Percentiles rank a stretch among this genome's conserved stretches.
These are phyloP conservation scores for Allium sativum DNA, from an alignment of 106 monocot genomes.

Conservation along the genomic window DNA sequence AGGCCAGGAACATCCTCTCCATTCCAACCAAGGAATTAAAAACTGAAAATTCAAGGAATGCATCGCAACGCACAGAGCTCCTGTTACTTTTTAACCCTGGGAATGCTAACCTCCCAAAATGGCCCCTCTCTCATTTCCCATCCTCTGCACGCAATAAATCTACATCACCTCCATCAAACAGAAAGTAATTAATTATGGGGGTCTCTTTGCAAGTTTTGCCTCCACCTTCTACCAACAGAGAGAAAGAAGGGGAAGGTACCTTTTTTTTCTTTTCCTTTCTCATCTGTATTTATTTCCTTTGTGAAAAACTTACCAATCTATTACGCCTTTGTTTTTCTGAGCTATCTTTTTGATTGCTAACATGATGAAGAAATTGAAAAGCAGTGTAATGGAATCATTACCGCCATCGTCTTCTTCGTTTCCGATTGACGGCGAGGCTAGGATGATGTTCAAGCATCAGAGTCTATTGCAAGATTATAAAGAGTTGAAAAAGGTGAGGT, in stretches of 20 bases:
- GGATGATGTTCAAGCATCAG: slow-evolving; percentile 21
- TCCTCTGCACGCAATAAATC: too few relatives aligned
- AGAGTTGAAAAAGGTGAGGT: slow-evolving; percentile 25
- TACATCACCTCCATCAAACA: slow-evolving; percentile 9
- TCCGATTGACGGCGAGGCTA: slow-evolving; percentile 16
- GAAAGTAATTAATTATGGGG: slow-evolving; percentile 16
- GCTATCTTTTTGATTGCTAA: background rate
- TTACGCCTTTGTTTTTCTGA: background rate
- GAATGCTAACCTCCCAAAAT: too few relatives aligned
- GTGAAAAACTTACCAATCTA: slow-evolving; percentile 1
- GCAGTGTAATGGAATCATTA: slow-evolving; percentile 11
- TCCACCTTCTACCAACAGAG: slow-evolving; percentile 8
- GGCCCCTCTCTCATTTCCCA: too few relatives aligned
- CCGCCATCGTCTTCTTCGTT: background rate
- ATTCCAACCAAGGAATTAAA: too few relatives aligned
- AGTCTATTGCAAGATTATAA: slow-evolving; percentile 30
- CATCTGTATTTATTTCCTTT: slow-evolving; percentile 14
- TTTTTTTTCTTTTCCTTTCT: slow-evolving; percentile 11
- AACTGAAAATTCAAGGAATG: too few relatives aligned
- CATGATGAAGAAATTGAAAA: slow-evolving; percentile 31
- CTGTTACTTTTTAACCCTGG: too few relatives aligned
- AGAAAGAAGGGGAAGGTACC: slow-evolving; percentile 23
- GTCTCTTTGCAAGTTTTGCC: slow-evolving; percentile 17
- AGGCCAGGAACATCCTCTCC: too few relatives aligned
- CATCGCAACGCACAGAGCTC: too few relatives aligned